Conservation (phyloP, 208 protist species). For the Phytomonas francai region DNA sequence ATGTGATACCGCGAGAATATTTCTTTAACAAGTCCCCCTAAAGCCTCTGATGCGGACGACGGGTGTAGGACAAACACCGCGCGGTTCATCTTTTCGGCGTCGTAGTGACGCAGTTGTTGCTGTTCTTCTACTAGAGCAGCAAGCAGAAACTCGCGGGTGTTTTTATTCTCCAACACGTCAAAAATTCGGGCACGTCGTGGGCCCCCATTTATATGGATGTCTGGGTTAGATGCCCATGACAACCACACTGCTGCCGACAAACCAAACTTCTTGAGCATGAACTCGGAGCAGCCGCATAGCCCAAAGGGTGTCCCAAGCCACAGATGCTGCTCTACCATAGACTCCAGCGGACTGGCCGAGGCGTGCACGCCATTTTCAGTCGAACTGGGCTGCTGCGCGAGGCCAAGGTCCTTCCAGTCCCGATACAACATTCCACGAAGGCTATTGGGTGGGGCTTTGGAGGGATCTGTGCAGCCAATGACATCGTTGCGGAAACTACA, state of each 20-base stretch:
- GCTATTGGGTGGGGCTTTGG: conserved; percentile 22
- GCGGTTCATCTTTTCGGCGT: conserved; percentile 20
- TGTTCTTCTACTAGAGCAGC: conserved; percentile 27
- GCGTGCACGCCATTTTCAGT: conserved; percentile 46
- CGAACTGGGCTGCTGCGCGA: conserved; percentile 36
- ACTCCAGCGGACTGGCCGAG: neutral
- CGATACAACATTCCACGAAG: conserved; percentile 38
- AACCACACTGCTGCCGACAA: conserved; percentile 33
- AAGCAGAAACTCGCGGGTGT: conserved; percentile 28
- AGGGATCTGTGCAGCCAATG: conserved; percentile 49
- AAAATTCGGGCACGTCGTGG: conserved; percentile 20
- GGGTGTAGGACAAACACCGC: conserved; percentile 50
- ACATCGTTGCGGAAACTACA: neutral
- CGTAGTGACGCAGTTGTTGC: conserved; percentile 5
- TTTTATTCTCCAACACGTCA: conserved; percentile 7
- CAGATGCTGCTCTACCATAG: conserved; percentile 20
- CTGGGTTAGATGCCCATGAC: conserved; percentile 14
- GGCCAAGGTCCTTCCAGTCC: conserved; percentile 44
- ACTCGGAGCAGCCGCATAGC: conserved; percentile 10
- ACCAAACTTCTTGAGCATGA: conserved; percentile 23
- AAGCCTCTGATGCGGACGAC: conserved; percentile 20
- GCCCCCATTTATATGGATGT: conserved; percentile 7
- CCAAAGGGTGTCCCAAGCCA: conserved; percentile 18
- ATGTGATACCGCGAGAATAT: conserved; percentile 21
- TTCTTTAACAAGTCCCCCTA: conserved; percentile 23